These are phyloP conservation scores for Rhynchospora tenuis DNA, from an alignment of 176 grass and related monocot species.

Conservation along the genomic window DNA sequence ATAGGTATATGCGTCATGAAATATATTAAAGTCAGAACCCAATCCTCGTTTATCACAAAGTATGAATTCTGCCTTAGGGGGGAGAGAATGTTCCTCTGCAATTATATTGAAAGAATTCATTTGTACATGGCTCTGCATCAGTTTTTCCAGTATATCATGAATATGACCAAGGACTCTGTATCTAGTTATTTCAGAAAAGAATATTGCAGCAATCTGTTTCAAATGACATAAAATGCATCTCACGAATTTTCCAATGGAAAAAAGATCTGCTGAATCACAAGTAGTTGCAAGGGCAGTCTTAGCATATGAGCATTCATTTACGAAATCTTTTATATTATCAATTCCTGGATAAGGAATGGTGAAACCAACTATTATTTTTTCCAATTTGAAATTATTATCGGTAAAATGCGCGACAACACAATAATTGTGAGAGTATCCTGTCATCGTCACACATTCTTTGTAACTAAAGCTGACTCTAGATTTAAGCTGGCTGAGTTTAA, in stretches of 20 bases:
- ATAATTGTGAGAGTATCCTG: not conserved
- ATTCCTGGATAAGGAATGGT: too few species aligned
- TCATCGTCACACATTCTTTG: too few species aligned
- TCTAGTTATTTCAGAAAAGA: accelerated
- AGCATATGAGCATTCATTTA: not conserved
- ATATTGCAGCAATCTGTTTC: not conserved
- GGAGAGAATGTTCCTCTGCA: not conserved
- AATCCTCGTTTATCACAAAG: not conserved
- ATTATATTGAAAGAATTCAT: not conserved
- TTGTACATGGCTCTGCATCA: not conserved
- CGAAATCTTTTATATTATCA: not conserved
- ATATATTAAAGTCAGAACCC: not conserved
- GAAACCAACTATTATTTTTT: not conserved
- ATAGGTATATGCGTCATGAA: not conserved
- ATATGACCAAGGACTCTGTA: not conserved
- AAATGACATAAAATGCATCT: not conserved
- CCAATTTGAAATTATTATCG: constrained; percentile 1
- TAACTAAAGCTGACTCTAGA: constrained; percentile 9
- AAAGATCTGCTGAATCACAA: too few species aligned
- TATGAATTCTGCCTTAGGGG: not conserved
- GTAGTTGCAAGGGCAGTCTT: not conserved
- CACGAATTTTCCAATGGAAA: not conserved
- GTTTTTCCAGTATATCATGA: not conserved
- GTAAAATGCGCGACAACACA: constrained; percentile 10
- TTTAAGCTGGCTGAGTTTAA: not conserved